Conservation (phyloP, 169 alveolate genomes). For the Theileria parva region DNA sequence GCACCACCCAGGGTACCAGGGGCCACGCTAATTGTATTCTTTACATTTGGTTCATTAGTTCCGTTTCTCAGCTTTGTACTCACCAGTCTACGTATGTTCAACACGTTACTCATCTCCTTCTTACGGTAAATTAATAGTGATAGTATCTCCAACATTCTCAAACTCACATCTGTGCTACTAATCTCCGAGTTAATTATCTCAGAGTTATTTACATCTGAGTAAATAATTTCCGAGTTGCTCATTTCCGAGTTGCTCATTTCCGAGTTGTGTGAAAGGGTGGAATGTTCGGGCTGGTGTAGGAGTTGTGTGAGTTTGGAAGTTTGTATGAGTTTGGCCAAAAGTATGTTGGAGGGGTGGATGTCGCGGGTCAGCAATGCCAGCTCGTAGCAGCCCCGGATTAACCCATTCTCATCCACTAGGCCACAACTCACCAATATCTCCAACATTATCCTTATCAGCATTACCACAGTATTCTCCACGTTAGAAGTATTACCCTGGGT, state of each 20-base stretch:
- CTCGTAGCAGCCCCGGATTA: slow-evolving; percentile 68
- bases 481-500: too few species aligned
- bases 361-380: slow-evolving; percentile 66
- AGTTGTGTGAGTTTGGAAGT: slow-evolving; percentile 30
- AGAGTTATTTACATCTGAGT: too few species aligned
- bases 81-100: slow-evolving; percentile 34
- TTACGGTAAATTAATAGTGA: slow-evolving; percentile 30
- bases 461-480: background rate
- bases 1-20: background rate
- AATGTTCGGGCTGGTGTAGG: background rate
- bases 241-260: background rate
- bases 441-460: slow-evolving; percentile 32
- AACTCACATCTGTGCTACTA: background rate
- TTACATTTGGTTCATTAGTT: background rate
- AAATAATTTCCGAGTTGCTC: background rate
- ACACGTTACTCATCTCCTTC: slow-evolving; percentile 36
- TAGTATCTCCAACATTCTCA: slow-evolving; percentile 18
- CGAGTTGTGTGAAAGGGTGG: background rate
- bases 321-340: slow-evolving; percentile 59
- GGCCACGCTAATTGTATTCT: background rate
- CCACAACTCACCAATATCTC: slow-evolving; percentile 71
- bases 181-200: slow-evolving; percentile 6
- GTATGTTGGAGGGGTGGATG: slow-evolving; percentile 66
- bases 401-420: slow-evolving; percentile 68
- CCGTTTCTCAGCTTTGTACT: slow-evolving; percentile 50